A percentile compares a stretch with the other conserved stretches of the same genome.
Evolutionary conservation across 176 grass and related monocot species (phyloP).

Genomic region (Paspalum notatum): DNA sequence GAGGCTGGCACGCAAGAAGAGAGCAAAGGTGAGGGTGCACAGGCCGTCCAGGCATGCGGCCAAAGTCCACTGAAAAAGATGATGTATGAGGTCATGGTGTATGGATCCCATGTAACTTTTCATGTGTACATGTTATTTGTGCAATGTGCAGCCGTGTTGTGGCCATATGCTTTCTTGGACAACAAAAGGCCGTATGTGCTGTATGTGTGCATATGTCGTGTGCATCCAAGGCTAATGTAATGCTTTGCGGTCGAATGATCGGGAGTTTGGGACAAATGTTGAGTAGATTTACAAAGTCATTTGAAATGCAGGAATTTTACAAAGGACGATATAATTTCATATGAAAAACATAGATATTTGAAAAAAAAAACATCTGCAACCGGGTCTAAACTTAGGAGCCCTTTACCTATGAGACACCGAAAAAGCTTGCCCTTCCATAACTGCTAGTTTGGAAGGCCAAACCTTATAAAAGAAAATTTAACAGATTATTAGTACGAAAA

Average conservation of each 20-base stretch:
- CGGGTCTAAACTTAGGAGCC: no score
- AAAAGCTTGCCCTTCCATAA: no score
- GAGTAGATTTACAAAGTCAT: no score
- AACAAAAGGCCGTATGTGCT: constrained; percentile 7
- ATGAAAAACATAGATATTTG: no score
- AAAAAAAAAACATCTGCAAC: no score
- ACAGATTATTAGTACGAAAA: no score
- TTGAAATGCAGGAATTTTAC: no score
- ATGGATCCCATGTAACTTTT: constrained; percentile 16
- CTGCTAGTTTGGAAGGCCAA: no score
- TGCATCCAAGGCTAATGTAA: not conserved
- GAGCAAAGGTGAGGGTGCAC: constrained; percentile 47
- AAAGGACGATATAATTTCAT: no score
- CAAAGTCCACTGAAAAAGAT: constrained; percentile 19
- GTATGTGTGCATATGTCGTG: not conserved
- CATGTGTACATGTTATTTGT: not conserved
- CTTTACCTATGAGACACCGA: no score
- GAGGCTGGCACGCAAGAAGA: constrained; percentile 59
- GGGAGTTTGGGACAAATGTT: not conserved
- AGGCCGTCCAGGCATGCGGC: constrained; percentile 21
- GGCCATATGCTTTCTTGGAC: not conserved
- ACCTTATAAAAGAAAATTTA: no score
- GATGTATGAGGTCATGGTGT: not conserved
- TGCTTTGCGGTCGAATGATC: not conserved
- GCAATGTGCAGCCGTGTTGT: not conserved